These are phyloP conservation scores for Coemansia sp. DNA, from an alignment of 192 early-diverging fungal genomes.

Conservation along the genomic window DNA sequence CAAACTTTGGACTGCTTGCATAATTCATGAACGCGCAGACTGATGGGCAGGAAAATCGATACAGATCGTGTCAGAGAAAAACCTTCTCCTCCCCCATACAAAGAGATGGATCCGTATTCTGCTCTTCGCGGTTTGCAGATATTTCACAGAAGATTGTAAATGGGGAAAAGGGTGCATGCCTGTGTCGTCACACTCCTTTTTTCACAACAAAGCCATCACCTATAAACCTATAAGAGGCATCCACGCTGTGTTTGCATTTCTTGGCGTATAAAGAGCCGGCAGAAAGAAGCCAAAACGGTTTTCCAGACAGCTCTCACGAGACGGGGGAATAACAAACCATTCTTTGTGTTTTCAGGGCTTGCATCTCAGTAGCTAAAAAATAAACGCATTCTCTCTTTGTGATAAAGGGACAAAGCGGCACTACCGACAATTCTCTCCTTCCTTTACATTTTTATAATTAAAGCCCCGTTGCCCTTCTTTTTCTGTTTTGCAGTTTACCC, in stretches of 20 bases:
- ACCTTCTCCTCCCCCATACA: too few species aligned
- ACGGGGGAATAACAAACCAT: background rate
- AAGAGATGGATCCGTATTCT: too few species aligned
- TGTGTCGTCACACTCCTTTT: background rate
- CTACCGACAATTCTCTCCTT: background rate
- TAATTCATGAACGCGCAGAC: background rate
- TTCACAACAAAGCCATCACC: too few species aligned
- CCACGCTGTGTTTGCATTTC: background rate
- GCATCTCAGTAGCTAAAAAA: background rate
- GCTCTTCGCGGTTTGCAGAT: too few species aligned
- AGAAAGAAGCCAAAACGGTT: background rate
- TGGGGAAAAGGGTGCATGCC: background rate
- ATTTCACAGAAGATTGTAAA: too few species aligned
- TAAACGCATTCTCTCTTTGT: background rate
- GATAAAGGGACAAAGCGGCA: background rate
- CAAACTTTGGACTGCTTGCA: too few species aligned
- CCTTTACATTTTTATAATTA: background rate
- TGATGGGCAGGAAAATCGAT: too few species aligned
- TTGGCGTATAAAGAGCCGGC: background rate
- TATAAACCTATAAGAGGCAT: too few species aligned
- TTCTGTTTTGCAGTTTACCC: background rate
- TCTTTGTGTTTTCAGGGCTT: background rate
- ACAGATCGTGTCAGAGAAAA: too few species aligned
- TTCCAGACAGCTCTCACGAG: background rate
- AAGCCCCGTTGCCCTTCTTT: background rate